These are phyloP conservation scores for Xerophyta viscosa DNA, from an alignment of 106 monocot genomes.

Conservation along the genomic window DNA sequence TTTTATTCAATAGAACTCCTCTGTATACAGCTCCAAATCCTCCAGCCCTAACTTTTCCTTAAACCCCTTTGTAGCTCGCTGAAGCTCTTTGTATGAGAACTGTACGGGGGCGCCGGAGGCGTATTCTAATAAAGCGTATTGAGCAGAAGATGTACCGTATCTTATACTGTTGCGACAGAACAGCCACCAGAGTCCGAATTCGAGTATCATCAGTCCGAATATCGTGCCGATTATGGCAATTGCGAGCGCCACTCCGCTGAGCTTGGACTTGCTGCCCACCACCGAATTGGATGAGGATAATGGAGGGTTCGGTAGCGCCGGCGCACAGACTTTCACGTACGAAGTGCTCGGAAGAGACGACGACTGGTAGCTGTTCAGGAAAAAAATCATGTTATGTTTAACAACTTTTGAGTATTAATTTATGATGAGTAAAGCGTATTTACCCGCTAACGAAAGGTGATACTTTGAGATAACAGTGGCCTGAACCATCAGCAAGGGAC, in stretches of 20 bases:
- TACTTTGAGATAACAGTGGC: slow-evolving; percentile 55
- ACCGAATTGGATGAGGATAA: neutral
- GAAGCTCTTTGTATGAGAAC: slow-evolving; percentile 71
- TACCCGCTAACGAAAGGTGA: slow-evolving; percentile 52
- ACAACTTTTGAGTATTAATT: no score
- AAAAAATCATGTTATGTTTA: no score
- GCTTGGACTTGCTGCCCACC: neutral
- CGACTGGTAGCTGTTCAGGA: no score
- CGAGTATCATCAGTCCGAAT: slow-evolving; percentile 31
- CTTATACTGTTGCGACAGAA: slow-evolving; percentile 49
- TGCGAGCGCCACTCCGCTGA: slow-evolving; percentile 35
- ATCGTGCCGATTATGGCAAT: slow-evolving; percentile 34
- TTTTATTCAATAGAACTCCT: slow-evolving; percentile 45
- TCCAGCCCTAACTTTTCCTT: slow-evolving; percentile 69
- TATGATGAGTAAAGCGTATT: no score
- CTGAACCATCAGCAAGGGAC: slow-evolving; percentile 66
- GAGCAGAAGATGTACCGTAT: slow-evolving; percentile 47
- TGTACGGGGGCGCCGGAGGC: slow-evolving; percentile 81
- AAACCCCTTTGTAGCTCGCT: slow-evolving; percentile 57
- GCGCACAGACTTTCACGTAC: slow-evolving; percentile 68
- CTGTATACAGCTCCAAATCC: slow-evolving; percentile 84
- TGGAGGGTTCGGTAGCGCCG: slow-evolving; percentile 14
- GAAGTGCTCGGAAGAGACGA: slow-evolving; percentile 68
- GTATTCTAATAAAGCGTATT: slow-evolving; percentile 69
- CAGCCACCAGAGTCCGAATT: slow-evolving; percentile 57